Percentiles rank a stretch among this genome's conserved stretches.
phyloP scores from a whole-genome alignment of 1,139 yeast species.

The Torulaspora pretoriensis region DNA sequence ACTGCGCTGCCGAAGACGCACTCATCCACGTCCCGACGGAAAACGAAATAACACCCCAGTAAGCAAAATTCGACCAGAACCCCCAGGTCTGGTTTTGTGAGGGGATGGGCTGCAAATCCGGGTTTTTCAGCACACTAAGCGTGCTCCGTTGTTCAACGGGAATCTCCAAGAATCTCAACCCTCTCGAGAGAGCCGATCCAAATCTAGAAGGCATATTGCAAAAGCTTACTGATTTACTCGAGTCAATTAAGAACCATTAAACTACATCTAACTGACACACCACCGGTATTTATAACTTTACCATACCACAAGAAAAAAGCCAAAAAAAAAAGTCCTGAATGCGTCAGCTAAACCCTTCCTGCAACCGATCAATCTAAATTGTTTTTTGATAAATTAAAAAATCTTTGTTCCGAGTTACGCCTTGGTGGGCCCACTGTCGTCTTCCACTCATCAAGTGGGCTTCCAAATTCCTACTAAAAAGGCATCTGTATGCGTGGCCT shows the following conservation, averaged over 20 bases:
- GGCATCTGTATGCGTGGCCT: background rate
- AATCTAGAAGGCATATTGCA: conserved; percentile 2
- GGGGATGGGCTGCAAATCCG: conserved; percentile 40
- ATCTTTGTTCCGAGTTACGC: no score
- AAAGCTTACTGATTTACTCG: background rate
- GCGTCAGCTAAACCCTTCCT: no score
- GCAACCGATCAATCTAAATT: no score
- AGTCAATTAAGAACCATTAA: no score
- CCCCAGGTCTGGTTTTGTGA: conserved; percentile 40
- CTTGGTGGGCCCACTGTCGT: background rate
- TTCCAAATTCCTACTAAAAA: no score
- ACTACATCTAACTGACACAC: no score
- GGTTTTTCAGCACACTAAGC: conserved; percentile 36
- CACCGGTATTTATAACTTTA: no score
- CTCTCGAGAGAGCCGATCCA: conserved; percentile 1
- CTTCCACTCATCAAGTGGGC: no score
- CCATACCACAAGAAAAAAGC: no score
- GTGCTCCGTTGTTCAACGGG: conserved; percentile 36
- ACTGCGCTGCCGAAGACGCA: conserved; percentile 40
- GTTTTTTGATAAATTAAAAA: no score
- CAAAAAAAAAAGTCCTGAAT: no score
- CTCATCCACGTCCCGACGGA: conserved; percentile 43
- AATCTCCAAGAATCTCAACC: conserved; percentile 30
- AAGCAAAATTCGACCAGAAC: conserved; percentile 40
- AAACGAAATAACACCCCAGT: conserved; percentile 42